Base-by-base conservation (phyloP, 225 moss, liverwort and hornwort species). In the Sphagnum tenellum region DNA sequence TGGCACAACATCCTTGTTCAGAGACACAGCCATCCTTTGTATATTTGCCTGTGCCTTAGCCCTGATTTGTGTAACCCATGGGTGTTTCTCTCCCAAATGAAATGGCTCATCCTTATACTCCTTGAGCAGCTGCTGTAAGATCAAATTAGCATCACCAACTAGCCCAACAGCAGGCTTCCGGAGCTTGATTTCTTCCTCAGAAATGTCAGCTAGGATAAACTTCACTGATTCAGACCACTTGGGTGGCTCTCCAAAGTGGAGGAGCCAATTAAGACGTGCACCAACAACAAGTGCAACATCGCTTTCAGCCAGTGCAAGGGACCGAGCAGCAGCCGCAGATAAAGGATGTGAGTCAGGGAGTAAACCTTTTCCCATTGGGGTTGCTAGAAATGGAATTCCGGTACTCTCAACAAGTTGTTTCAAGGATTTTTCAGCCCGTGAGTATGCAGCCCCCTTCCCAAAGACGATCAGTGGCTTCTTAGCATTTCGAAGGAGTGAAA, bases 331-430 rank as follows among this genome's bases (percentile, higher is more conserved):
- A 59, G 81, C 75, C 47, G 93, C 78, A 12, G 93, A 93, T 44
- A 93, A 76, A 5, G 88, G 85, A 49, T 98, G 98, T 3, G 86
- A 77, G 57, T 98, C 98, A 50, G 98, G 89, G n/a, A 98, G 77
- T 57, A 98, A 61, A 2, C 98, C 98, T 61, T 98, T 98, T 48
- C 84, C 98, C 98, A 98, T 98, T 0, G 98, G 98, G 47, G 98
- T 98, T 5, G 98, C 83, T 48, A 98, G 55, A 60, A 98, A 98
- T 3, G 98, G 98, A 67, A 93, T 98, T 50, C 87, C 88, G 0
- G 98, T 89, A 12, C 78, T 76, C 48, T 90, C 89, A 46, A 98
- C 81, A 45, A 98, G 47, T n/a, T 76, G 67, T 71, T 76, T 73
- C 4, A 98, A 69, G 3, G 85, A 72, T 9, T 76, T 82, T 68